phyloP scores from a whole-genome alignment of 495 filamentous ascomycete genomes.

The Jackrogersella minutella region DNA sequence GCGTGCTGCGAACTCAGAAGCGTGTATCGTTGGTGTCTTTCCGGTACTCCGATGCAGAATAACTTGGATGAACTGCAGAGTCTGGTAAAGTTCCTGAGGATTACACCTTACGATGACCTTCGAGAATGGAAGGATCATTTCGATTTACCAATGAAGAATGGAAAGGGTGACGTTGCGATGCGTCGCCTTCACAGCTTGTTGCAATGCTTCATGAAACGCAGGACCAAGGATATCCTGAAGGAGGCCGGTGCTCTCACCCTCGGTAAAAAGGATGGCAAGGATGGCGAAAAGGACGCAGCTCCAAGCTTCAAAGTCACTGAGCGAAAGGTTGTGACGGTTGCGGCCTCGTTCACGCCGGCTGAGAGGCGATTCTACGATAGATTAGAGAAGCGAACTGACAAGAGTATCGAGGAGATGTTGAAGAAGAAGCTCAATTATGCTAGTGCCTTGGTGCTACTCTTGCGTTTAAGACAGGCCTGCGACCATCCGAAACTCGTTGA shows the following conservation, averaged over 20 bases:
- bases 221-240: slow-evolving; percentile 94
- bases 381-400: slow-evolving; percentile 83
- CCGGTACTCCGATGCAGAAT: slow-evolving; percentile 96
- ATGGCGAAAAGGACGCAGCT: slow-evolving; percentile 55
- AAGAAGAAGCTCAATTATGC: slow-evolving; percentile 74
- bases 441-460: slow-evolving; percentile 81
- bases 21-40: slow-evolving; percentile 93
- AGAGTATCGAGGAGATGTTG: slow-evolving; percentile 88
- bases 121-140: slow-evolving; percentile 88
- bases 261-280: slow-evolving; percentile 64
- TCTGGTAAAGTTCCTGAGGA: slow-evolving; percentile 89
- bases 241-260: slow-evolving; percentile 77
- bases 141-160: slow-evolving; percentile 81
- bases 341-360: slow-evolving; percentile 77
- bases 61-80: slow-evolving; percentile 97
- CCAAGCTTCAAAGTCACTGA: slow-evolving; percentile 84
- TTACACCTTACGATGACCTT: slow-evolving; percentile 86
- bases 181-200: slow-evolving; percentile 81
- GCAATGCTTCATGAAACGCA: slow-evolving; percentile 94
- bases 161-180: slow-evolving; percentile 88
- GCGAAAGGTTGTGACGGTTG: slow-evolving; percentile 82
- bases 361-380: slow-evolving; percentile 87
- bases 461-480: slow-evolving; percentile 90
- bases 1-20: slow-evolving; percentile 81
- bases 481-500: slow-evolving; percentile 91